phyloP scores from a whole-genome alignment of 2,329 filamentous ascomycete genomes.

The Fusarium nygamai region DNA sequence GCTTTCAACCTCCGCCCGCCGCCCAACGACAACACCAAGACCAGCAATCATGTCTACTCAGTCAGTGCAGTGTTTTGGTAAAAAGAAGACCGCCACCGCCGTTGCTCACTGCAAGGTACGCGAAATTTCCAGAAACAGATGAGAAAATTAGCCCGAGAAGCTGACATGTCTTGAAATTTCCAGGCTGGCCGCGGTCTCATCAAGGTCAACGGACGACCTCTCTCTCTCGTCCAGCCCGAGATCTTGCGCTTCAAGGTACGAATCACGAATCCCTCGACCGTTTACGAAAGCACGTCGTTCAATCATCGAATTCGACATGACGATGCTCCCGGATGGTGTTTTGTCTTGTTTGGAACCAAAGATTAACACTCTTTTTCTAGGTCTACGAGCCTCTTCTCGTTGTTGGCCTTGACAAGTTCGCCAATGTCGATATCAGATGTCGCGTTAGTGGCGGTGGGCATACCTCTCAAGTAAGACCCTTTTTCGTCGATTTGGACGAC shows the following conservation, averaged over 20 bases:
- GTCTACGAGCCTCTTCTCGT: constrained; percentile 99
- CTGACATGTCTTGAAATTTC: constrained; percentile 44
- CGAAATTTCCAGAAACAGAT: constrained; percentile 1
- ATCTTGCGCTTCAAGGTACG: constrained; percentile 96
- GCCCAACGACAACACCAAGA: constrained; percentile 31
- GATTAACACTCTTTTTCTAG: constrained; percentile 52
- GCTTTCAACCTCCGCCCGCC: constrained; percentile 13
- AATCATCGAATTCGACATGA: not conserved
- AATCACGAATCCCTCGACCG: constrained; percentile 24
- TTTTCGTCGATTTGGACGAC: not conserved
- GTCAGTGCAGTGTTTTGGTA: constrained; percentile 98
- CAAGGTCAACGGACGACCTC: constrained; percentile 98
- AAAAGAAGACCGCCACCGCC: constrained; percentile 91
- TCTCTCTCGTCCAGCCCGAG: constrained; percentile 93
- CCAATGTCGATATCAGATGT: constrained; percentile 89
- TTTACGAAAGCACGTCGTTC: not conserved
- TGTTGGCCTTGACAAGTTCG: constrained; percentile 97
- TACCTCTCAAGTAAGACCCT: not conserved
- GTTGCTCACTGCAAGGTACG: constrained; percentile 93
- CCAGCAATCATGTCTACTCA: constrained; percentile 76
- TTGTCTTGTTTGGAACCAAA: constrained; percentile 3
- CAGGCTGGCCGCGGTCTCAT: constrained; percentile 76
- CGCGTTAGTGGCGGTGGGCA: constrained; percentile 86
- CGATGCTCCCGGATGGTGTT: not conserved
- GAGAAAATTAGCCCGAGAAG: constrained; percentile 14